These are phyloP conservation scores for Protomyces arabidopsidicola DNA, from an alignment of 1,139 yeast genomes.

Conservation along the genomic window DNA sequence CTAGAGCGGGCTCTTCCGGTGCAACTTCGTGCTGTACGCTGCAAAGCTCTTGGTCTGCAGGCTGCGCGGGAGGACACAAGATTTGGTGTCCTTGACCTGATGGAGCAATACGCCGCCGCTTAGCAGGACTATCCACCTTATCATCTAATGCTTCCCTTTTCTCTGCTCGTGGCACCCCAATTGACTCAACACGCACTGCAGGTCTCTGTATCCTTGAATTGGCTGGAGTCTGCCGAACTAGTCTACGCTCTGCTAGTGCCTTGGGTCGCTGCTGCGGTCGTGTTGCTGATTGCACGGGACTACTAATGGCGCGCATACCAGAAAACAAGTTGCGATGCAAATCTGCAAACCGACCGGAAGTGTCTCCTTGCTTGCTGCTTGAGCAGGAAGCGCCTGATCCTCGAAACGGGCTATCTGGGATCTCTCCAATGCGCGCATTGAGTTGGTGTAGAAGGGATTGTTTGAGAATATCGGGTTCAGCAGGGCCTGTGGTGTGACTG, in stretches of 20 bases:
- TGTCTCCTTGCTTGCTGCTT: background rate
- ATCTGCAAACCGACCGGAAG: background rate
- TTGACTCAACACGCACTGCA: background rate
- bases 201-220: background rate
- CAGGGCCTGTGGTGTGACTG: background rate
- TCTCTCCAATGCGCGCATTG: slow-evolving; percentile 6
- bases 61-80: too few species aligned
- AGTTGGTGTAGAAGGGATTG: slow-evolving; percentile 14
- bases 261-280: background rate
- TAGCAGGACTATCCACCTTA: background rate
- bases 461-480: slow-evolving; percentile 5
- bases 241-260: background rate
- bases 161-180: background rate
- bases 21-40: too few species aligned
- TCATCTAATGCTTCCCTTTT: background rate
- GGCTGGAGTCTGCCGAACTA: background rate
- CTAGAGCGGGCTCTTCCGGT: background rate
- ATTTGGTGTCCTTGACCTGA: too few species aligned
- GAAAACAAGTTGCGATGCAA: background rate
- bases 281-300: background rate
- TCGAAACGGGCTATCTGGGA: background rate
- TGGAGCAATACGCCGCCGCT: background rate
- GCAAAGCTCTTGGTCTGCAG: too few species aligned
- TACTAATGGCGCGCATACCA: background rate
- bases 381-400: background rate